These are phyloP conservation scores for Ceriops decandra DNA, from an alignment of 345 rosid species.

Conservation along the genomic window DNA sequence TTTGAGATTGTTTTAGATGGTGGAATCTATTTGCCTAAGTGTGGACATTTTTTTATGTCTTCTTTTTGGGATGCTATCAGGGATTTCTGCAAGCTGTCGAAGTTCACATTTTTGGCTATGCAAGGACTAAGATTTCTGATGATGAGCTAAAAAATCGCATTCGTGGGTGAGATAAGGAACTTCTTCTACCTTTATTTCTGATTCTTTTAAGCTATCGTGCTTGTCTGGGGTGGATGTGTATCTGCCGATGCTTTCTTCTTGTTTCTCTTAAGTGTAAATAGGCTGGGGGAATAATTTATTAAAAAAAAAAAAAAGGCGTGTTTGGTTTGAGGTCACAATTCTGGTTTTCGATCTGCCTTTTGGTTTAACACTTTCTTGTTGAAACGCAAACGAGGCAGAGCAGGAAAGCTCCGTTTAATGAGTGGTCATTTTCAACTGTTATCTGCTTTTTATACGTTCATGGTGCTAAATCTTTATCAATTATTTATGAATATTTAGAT, in stretches of 20 bases:
- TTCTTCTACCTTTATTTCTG: not conserved
- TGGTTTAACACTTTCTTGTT: no score
- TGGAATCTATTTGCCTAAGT: not conserved
- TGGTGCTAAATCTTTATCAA: constrained; percentile 4
- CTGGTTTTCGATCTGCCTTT: not conserved
- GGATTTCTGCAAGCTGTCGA: constrained; percentile 74
- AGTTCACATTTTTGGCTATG: constrained; percentile 94
- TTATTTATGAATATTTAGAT: not conserved
- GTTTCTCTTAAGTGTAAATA: no score
- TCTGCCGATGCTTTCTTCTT: no score
- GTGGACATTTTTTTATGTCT: not conserved
- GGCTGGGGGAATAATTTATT: no score
- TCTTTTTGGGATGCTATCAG: constrained; percentile 35
- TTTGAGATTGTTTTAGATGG: not conserved
- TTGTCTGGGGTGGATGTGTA: no score
- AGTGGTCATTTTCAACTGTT: not conserved
- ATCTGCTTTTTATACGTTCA: not conserved
- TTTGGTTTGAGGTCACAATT: not conserved
- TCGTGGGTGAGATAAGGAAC: constrained; percentile 49
- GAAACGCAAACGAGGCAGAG: not conserved
- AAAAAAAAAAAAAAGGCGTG: not conserved
- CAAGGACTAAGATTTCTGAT: constrained; percentile 83
- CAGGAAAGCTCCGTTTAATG: not conserved
- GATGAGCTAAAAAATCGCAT: constrained; percentile 65
- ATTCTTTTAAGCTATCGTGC: no score